These are phyloP conservation scores for Leccinum sublutescens DNA, from an alignment of 768 basidiomycete species.

Conservation along the genomic window DNA sequence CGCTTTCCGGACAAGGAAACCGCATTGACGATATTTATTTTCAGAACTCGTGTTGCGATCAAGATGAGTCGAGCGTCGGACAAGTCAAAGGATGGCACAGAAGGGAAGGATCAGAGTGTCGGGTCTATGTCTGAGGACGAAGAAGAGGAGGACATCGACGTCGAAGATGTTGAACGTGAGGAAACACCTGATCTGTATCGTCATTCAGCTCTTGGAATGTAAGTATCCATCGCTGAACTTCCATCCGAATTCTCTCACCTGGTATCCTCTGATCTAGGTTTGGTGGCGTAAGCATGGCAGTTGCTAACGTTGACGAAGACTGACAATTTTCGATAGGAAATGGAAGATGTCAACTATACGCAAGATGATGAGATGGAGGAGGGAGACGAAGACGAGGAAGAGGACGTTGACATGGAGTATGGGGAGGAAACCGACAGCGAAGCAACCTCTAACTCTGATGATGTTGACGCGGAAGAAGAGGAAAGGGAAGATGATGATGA, in stretches of 20 bases:
- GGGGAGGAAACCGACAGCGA: slow-evolving; percentile 82
- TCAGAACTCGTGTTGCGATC: slow-evolving; percentile 93
- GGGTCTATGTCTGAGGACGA: slow-evolving; percentile 47
- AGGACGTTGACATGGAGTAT: slow-evolving; percentile 86
- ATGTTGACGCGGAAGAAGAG: slow-evolving; percentile 64
- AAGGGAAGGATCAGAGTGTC: slow-evolving; percentile 44
- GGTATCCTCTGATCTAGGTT: slow-evolving; percentile 42
- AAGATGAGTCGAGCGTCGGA: slow-evolving; percentile 87
- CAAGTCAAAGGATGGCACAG: slow-evolving; percentile 57
- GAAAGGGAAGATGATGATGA: slow-evolving; percentile 58
- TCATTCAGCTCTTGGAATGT: slow-evolving; percentile 95
- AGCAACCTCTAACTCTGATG: slow-evolving; percentile 74
- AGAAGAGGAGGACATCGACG: slow-evolving; percentile 56
- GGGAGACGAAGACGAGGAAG: slow-evolving; percentile 76
- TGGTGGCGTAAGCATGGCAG: slow-evolving; percentile 63
- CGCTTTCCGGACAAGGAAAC: neutral
- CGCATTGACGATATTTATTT: slow-evolving; percentile 14
- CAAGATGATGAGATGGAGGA: slow-evolving; percentile 78
- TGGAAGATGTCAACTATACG: slow-evolving; percentile 74
- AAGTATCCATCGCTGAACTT: slow-evolving; percentile 27
- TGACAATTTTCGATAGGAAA: slow-evolving; percentile 53
- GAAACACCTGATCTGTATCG: slow-evolving; percentile 94
- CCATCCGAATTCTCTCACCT: slow-evolving; percentile 7
- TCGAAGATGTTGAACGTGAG: slow-evolving; percentile 56
- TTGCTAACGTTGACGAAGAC: slow-evolving; percentile 11